A percentile compares a stretch with the other conserved stretches of the same genome.
Conservation (phyloP, 768 basidiomycete genomes). For the Boletus rubroflammeus region DNA sequence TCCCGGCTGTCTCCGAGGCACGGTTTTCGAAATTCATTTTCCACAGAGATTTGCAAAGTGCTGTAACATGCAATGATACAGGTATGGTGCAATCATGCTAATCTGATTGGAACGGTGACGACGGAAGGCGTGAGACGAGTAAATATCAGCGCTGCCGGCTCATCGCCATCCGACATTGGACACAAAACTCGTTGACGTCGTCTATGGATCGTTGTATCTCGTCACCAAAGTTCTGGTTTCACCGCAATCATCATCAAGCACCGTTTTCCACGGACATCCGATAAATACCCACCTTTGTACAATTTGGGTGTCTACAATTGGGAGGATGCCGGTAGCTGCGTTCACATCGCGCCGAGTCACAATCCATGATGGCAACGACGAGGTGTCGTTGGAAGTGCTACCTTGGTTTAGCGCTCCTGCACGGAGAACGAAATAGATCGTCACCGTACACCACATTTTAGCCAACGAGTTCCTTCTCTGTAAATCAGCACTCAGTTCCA, state of each 20-base stretch:
- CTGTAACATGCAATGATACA: slow-evolving; percentile 26
- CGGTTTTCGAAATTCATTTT: too few relatives aligned
- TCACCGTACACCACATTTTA: slow-evolving; percentile 58
- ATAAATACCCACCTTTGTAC: slow-evolving; percentile 50
- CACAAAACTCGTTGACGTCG: slow-evolving; percentile 68
- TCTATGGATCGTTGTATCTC: slow-evolving; percentile 71
- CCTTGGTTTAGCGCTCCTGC: slow-evolving; percentile 9
- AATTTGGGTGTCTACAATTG: slow-evolving; percentile 50
- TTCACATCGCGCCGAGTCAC: slow-evolving; percentile 61
- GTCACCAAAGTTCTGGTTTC: slow-evolving; percentile 55
- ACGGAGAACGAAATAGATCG: slow-evolving; percentile 3
- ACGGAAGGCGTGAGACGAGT: background rate
- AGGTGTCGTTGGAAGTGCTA: slow-evolving; percentile 80
- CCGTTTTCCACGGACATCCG: slow-evolving; percentile 8
- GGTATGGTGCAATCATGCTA: slow-evolving; percentile 27
- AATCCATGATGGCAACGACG: slow-evolving; percentile 72
- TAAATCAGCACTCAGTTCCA: slow-evolving; percentile 5
- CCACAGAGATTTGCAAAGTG: too few relatives aligned
- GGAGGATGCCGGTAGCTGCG: slow-evolving; percentile 58
- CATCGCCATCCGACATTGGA: slow-evolving; percentile 61
- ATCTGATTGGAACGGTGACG: slow-evolving; percentile 3
- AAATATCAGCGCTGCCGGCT: slow-evolving; percentile 28
- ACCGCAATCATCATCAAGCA: slow-evolving; percentile 5
- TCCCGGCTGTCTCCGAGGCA: too few relatives aligned
- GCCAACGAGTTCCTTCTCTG: slow-evolving; percentile 78